These are phyloP conservation scores for Ormosia emarginata DNA, from an alignment of 306 rosid genomes.

Conservation along the genomic window DNA sequence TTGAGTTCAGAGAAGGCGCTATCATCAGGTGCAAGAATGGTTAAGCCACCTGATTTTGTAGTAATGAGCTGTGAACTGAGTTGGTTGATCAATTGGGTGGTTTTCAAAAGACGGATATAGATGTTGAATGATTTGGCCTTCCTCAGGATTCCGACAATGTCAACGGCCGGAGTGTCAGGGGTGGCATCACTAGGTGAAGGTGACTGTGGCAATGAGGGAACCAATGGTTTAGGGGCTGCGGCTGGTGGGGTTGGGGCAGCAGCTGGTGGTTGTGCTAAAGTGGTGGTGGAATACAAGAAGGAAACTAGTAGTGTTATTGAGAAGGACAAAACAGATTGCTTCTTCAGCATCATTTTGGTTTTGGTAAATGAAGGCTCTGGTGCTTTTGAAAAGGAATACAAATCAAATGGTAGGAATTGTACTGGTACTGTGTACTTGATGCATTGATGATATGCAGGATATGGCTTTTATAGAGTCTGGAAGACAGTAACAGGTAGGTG, in stretches of 20 bases:
- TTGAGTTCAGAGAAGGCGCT: slow-evolving; percentile 53
- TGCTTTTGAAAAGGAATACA: background rate
- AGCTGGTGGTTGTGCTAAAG: slow-evolving; percentile 42
- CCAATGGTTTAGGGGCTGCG: slow-evolving; percentile 31
- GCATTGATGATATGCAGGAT: background rate
- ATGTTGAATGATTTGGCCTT: slow-evolving; percentile 48
- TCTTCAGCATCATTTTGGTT: background rate
- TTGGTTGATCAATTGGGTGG: slow-evolving; percentile 60
- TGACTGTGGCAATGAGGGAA: slow-evolving; percentile 34
- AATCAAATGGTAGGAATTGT: too few relatives aligned
- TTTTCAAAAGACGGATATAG: slow-evolving; percentile 53
- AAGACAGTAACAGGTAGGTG: slow-evolving; percentile 31
- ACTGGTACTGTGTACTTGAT: slow-evolving; percentile 11
- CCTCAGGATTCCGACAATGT: slow-evolving; percentile 47
- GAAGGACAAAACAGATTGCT: slow-evolving; percentile 15
- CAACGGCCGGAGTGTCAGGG: slow-evolving; percentile 37
- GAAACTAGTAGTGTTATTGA: slow-evolving; percentile 12
- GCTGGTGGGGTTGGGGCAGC: slow-evolving; percentile 26
- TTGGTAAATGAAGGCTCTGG: background rate
- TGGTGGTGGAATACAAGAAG: slow-evolving; percentile 15
- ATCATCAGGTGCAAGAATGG: slow-evolving; percentile 58
- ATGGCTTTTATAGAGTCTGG: slow-evolving; percentile 22
- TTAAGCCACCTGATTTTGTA: slow-evolving; percentile 45
- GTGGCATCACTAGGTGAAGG: slow-evolving; percentile 38
- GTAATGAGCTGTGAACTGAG: slow-evolving; percentile 49